These are phyloP conservation scores for Hamigera avellanea DNA, from an alignment of 495 filamentous ascomycete genomes.

Conservation along the genomic window DNA sequence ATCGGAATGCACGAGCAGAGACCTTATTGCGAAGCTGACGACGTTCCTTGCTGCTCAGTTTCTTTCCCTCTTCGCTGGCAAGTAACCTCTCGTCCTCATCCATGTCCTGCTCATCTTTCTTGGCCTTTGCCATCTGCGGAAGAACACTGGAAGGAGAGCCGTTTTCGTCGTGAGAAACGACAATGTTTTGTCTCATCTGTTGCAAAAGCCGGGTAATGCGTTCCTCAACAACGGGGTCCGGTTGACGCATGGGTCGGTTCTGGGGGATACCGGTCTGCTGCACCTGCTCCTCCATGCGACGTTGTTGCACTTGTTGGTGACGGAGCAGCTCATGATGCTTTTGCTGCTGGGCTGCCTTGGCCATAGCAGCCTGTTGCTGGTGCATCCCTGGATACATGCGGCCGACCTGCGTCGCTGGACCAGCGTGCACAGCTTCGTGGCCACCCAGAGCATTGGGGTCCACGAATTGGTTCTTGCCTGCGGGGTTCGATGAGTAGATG, in stretches of 20 bases:
- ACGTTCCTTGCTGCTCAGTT: constrained; percentile 86
- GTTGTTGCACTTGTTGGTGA: constrained; percentile 16
- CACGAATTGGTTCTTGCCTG: constrained; percentile 41
- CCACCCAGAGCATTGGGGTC: constrained; percentile 60
- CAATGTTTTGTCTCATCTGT: constrained; percentile 64
- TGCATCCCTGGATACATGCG: constrained; percentile 86
- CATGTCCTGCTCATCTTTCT: constrained; percentile 96
- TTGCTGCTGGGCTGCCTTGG: constrained; percentile 57
- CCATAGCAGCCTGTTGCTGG: constrained; percentile 73
- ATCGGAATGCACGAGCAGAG: constrained; percentile 91
- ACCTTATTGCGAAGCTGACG: constrained; percentile 96
- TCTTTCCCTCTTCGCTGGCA: constrained; percentile 94
- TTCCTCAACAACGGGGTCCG: constrained; percentile 67
- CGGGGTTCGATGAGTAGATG: constrained; percentile 24
- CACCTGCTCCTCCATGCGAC: constrained; percentile 21
- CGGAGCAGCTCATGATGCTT: constrained; percentile 21
- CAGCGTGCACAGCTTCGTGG: constrained; percentile 35
- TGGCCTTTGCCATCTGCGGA: constrained; percentile 45
- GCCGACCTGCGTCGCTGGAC: constrained; percentile 45
- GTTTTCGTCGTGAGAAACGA: constrained; percentile 38
- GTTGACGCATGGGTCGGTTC: constrained; percentile 34
- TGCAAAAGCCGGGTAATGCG: constrained; percentile 75
- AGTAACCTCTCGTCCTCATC: constrained; percentile 92
- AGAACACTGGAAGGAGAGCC: constrained; percentile 29
- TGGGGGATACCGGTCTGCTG: constrained; percentile 18